Evolutionary conservation across 2,329 filamentous ascomycete species (phyloP), one percentile per base, ranked within the genome.

Genomic region (Amylocarpus encephaloides): DNA sequence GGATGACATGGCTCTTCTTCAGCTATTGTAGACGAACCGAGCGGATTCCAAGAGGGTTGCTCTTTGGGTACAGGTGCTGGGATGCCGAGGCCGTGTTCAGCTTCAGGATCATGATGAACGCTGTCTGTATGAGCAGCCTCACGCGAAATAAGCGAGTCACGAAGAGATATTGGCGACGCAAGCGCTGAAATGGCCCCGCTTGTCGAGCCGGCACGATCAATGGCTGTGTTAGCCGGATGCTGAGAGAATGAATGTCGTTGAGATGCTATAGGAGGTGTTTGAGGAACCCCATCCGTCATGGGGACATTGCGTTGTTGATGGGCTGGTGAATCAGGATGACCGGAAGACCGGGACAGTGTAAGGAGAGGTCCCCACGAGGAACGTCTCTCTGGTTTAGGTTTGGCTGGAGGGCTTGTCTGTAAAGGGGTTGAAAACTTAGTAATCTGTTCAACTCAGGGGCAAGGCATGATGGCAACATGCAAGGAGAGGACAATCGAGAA

Each of bases 311-410:
- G 56, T 40, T 49, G 56, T 12, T 52, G 50, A 16, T 51, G 52
- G 30, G 58, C 53, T n/a, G 58, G 56, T 22, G 59, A 54, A 43
- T 65, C 64, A 51, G 56, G 53, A 49, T 54, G 60, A 49, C 51
- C 54, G 11, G 61, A 56, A 29, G 68, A 64, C 56, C 64, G 68
- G 50, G 54, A 68, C 62, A 57, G 70, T 56, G 52, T 64, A 63
- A 61, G 51, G n/a, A 59, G 59, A 18, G 74, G 53, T 43, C 68
- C 69, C 73, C 73, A 76, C 19, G 73, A 75, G 43, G 66, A 64
- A 48, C 72, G 70, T 48, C 71, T 68, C 53, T 71, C 69, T 56
- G 61, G 51, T 46, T 61, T 63, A 29, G 59, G 48, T 47, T 65
- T 71, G 68, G 57, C 56, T 56, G 56, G 66, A 66, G 59, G 64